These are phyloP conservation scores for Amphibolis antarctica DNA, from an alignment of 106 monocot genomes.

Conservation along the genomic window DNA sequence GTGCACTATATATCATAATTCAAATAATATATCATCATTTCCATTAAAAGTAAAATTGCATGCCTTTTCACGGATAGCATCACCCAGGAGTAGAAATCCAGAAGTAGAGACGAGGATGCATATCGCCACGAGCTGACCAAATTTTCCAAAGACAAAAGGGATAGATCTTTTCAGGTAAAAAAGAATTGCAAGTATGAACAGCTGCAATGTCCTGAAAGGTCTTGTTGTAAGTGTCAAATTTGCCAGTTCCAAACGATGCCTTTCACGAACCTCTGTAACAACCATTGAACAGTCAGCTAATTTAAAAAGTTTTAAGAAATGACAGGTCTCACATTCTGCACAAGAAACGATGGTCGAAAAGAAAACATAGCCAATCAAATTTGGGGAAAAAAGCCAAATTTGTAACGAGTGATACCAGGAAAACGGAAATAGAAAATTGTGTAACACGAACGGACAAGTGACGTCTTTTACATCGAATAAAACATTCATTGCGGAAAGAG, in stretches of 20 bases:
- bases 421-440: no score
- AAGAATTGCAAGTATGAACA: background rate
- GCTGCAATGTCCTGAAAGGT: slow-evolving; percentile 5
- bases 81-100: background rate
- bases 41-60: background rate
- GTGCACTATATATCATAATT: background rate
- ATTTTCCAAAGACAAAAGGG: background rate
- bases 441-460: no score
- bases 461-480: no score
- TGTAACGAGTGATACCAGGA: no score
- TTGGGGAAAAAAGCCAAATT: no score
- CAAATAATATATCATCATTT: background rate
- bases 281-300: background rate
- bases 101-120: background rate
- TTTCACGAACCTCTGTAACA: slow-evolving; percentile 9
- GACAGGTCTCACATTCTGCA: no score
- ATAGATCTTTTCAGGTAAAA: slow-evolving; percentile 8
- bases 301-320: no score
- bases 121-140: background rate
- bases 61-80: slow-evolving; percentile 2
- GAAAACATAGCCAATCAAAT: no score
- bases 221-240: slow-evolving; percentile 1
- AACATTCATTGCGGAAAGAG: no score
- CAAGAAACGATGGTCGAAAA: no score
- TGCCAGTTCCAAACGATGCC: slow-evolving; percentile 9